These are phyloP conservation scores for Phytophthora niederhauseri DNA, from an alignment of 352 stramenopile genomes.

Conservation along the genomic window DNA sequence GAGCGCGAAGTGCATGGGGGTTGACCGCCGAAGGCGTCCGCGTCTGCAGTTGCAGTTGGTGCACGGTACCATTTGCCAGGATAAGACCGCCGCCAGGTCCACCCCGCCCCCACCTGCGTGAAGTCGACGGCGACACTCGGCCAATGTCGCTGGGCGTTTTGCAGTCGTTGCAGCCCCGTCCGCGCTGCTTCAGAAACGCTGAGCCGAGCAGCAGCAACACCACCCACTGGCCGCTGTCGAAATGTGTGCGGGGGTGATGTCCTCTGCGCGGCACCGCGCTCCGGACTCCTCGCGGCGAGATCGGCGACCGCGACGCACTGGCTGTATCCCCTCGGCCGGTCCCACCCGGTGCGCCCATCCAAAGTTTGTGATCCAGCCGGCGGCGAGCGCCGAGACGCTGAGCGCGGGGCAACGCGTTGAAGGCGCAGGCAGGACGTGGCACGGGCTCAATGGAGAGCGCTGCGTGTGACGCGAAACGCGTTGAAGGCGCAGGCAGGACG, in stretches of 20 bases:
- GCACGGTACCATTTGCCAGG: neutral
- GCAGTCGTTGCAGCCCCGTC: neutral
- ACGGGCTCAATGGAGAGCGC: slow-evolving; percentile 9
- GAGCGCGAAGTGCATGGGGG: neutral
- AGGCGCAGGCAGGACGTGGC: slow-evolving; percentile 11
- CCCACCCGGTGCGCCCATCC: slow-evolving; percentile 23
- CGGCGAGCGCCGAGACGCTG: slow-evolving; percentile 3
- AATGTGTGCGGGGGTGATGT: slow-evolving; percentile 3
- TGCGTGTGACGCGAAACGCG: slow-evolving; percentile 16
- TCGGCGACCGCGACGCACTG: slow-evolving; percentile 7
- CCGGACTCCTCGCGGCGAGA: neutral
- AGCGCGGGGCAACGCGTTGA: slow-evolving; percentile 16
- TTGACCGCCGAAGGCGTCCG: neutral
- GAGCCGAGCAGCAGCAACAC: neutral
- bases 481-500: slow-evolving; percentile 20
- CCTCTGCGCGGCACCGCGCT: slow-evolving; percentile 13
- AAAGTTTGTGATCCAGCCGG: slow-evolving; percentile 1
- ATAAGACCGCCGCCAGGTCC: slow-evolving; percentile 1
- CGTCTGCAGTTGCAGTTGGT: neutral
- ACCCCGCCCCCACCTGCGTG: neutral
- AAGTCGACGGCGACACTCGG: neutral
- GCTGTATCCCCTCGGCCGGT: slow-evolving; percentile 18
- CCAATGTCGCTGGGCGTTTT: neutral
- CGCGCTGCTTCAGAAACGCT: slow-evolving; percentile 1
- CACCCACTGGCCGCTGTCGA: neutral